Evolutionary conservation across 768 basidiomycete genomes (phyloP), one percentile per base, ranked within the genome.

Genomic region (Termitomyces eurrhizus): DNA sequence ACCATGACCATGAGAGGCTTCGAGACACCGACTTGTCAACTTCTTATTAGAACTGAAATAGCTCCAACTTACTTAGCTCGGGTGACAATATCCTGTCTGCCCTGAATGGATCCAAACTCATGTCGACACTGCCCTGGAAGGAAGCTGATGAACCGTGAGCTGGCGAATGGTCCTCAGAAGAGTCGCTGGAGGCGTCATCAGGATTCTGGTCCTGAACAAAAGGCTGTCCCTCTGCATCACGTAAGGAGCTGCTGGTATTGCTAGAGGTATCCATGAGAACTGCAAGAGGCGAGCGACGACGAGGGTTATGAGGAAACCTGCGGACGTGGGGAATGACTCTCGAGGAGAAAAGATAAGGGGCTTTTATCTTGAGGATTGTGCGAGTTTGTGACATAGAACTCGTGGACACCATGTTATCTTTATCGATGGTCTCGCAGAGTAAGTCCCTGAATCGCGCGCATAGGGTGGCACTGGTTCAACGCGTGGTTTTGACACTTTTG

Each of bases 381-480:
- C 37, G 42, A 21, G 21, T 45, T 16, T 52, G 41, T 26, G 51
- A 46, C 13, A 18, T 18, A 7, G 41, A 33, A 29, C 49, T 52
- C 57, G 57, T 51, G 51, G 58, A 16, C 58, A 59, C 53, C 42
- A 36, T 53, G 52, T 53, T 58, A 58, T 58, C 48, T 33, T 45
- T 36, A 59, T 59, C 32, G 52, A 59, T 52, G 36, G 41, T 36
- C 21, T 3, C 7, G 33, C 13, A 12, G 12, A 36, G 7, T 21
- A 14, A 13, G 35, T 36, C 8, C 51, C 33, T 35, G 32, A 35
- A 2, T n/a, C n/a, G 51, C 51, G 33, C 35, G n/a, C n/a, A 52
- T 35, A n/a, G 16, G 16, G 35, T n/a, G n/a, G 46, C 26, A 24
- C 46, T 14, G 14, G 1, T 11, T n/a, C 42, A 44, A 44, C 42